Conservation (phyloP, 441 rosid genomes). For the Jatropha podagrica region DNA sequence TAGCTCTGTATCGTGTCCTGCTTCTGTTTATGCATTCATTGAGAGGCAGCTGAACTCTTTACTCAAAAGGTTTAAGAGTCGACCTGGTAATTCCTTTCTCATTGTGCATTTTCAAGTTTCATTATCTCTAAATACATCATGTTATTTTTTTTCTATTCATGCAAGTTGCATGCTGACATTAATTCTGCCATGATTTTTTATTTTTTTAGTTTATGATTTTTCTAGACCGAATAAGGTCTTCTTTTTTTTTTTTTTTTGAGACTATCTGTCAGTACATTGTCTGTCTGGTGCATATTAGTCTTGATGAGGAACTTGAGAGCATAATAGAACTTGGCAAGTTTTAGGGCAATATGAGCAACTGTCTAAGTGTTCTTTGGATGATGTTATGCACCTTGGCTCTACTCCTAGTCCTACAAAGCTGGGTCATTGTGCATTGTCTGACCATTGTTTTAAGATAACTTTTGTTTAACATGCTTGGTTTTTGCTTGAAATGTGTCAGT, state of each 20-base stretch:
- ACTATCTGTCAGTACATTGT: not conserved
- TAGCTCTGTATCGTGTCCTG: slow-evolving; percentile 28
- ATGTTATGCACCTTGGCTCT: too few relatives aligned
- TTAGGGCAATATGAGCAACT: not conserved
- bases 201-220: not conserved
- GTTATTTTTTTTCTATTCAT: not conserved
- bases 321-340: not conserved
- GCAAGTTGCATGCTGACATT: not conserved
- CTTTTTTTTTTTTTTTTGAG: too few relatives aligned
- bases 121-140: not conserved
- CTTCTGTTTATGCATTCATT: slow-evolving; percentile 23
- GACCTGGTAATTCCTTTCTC: slow-evolving; percentile 20
- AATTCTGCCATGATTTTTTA: not conserved
- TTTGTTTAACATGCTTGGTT: too few relatives aligned
- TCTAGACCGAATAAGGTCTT: not conserved
- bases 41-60: slow-evolving; percentile 23
- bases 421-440: too few relatives aligned
- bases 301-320: not conserved
- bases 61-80: not conserved
- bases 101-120: not conserved
- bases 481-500: too few relatives aligned
- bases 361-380: not conserved
- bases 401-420: too few relatives aligned
- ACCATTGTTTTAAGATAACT: too few relatives aligned
- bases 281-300: not conserved